A percentile compares a stretch with the other conserved stretches of the same genome.
Evolutionary conservation across 768 basidiomycete genomes (phyloP).

Genomic region (Strobilomyces echinocephalus): DNA sequence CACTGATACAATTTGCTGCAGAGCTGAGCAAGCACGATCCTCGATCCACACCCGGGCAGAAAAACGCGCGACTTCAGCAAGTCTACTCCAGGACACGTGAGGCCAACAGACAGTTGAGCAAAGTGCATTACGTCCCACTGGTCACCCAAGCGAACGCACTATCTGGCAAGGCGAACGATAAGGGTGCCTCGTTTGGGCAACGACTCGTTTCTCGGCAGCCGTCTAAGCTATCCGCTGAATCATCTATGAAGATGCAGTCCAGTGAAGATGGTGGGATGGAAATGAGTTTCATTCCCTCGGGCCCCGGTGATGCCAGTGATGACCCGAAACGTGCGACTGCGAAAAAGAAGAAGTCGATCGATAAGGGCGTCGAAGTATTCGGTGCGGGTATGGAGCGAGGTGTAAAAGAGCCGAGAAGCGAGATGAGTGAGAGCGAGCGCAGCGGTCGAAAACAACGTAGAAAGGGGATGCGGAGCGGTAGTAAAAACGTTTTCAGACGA

Average conservation of each 20-base stretch:
- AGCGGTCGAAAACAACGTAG: slow-evolving; percentile 77
- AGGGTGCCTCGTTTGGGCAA: slow-evolving; percentile 65
- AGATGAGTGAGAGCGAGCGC: slow-evolving; percentile 60
- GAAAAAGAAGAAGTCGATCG: slow-evolving; percentile 33
- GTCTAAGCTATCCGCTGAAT: slow-evolving; percentile 11
- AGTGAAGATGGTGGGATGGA: slow-evolving; percentile 68
- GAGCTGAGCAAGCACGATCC: slow-evolving; percentile 57
- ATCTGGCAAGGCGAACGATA: slow-evolving; percentile 34
- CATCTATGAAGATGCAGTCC: slow-evolving; percentile 19
- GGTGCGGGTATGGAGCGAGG: slow-evolving; percentile 90
- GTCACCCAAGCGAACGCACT: slow-evolving; percentile 38
- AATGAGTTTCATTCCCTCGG: slow-evolving; percentile 74
- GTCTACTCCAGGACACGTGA: slow-evolving; percentile 40
- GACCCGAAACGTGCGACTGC: slow-evolving; percentile 10
- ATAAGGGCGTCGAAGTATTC: slow-evolving; percentile 71
- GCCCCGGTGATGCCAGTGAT: slow-evolving; percentile 10
- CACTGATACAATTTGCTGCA: slow-evolving; percentile 21
- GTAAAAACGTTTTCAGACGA: slow-evolving; percentile 73
- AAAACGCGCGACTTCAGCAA: slow-evolving; percentile 44
- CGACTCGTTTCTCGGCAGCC: slow-evolving; percentile 40
- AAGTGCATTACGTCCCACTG: slow-evolving; percentile 64
- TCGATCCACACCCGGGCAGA: slow-evolving; percentile 45
- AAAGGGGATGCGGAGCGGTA: slow-evolving; percentile 80
- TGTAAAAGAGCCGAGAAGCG: slow-evolving; percentile 41
- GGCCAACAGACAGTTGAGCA: slow-evolving; percentile 40